Base-by-base conservation (phyloP, 139 green algal genomes). In the Closterium sp. region DNA sequence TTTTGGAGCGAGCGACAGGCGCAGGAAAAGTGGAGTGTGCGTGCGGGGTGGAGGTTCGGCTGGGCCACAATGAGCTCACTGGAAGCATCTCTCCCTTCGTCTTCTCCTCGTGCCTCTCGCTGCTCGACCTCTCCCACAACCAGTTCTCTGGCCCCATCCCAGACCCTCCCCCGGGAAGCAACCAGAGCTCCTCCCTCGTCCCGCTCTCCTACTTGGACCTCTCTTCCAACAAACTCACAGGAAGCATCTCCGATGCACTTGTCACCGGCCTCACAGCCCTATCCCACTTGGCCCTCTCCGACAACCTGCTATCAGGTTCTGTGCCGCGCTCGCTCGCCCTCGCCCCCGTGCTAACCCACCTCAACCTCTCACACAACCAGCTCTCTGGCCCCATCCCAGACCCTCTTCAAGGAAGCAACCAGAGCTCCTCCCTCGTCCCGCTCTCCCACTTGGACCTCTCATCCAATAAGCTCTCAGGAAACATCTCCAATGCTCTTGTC, bases 121-220 rank as follows among this genome's bases (percentile, higher is more conserved):
- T 90, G 86, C 85, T 93, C 24, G 85, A 93, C 91, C 91, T 93
- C 85, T 70, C 29, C 45, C 70, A 89, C 30, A 93, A 93, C 70
- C 19, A 79, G 31, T 30, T 93, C 86, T 86, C 85, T 17, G 86
- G 91, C 87, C 42, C 62, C 85, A 93, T 93, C 85, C 91, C 91
- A 27, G 31, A 28, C 31, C 28, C 70, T 50, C 31, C 91, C 86
- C 86, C 11, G 24, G 30, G 27, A 17, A 86, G 28, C 29, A 86
- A 9, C 88, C 11, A 30, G 70, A 90, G 10, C 34, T 17, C 88
- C 17, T 79, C 62, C 62, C 62, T 79, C 19, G 17, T 79, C 62
- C 62, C 62, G 3, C 62, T 79, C 62, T 79, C 62, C 62, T 5
- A 79, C 62, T 24, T 79, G 62, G 62, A 79, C 62, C 62, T 79